Evolutionary conservation across 192 early-diverging fungal genomes (phyloP).

Genomic region (Gonapodya prolifera): DNA sequence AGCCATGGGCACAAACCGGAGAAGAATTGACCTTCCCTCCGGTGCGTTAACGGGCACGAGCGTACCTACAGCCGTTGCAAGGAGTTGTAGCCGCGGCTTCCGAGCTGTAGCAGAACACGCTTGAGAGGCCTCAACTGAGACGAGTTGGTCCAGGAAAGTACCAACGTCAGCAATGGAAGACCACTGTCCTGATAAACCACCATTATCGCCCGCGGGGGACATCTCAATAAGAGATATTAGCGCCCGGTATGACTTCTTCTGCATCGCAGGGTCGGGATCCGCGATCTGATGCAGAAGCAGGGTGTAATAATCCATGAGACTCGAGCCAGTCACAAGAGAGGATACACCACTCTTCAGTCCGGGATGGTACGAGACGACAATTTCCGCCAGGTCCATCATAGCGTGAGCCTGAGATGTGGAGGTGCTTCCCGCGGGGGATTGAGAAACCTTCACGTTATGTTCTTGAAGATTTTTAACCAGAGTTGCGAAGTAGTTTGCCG

Average conservation of each 20-base stretch:
- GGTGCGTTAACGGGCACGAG: conserved; percentile 36
- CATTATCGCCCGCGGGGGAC: conserved; percentile 16
- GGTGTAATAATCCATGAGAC: background rate
- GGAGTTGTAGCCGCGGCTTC: conserved; percentile 60
- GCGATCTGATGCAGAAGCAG: conserved; percentile 28
- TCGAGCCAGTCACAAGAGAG: conserved; percentile 15
- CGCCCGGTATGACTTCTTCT: conserved; percentile 93
- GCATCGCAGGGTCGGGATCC: conserved; percentile 58
- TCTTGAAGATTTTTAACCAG: conserved; percentile 48
- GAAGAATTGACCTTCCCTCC: conserved; percentile 19
- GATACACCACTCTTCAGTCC: conserved; percentile 41
- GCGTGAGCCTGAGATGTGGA: conserved; percentile 60
- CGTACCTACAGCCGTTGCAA: conserved; percentile 48
- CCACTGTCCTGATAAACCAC: conserved; percentile 17
- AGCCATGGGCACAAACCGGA: conserved; percentile 76
- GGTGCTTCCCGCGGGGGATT: conserved; percentile 40
- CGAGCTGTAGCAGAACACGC: conserved; percentile 58
- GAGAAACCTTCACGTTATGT: conserved; percentile 42
- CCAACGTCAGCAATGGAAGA: conserved; percentile 35
- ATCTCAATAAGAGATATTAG: conserved; percentile 32
- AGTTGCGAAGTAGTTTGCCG: conserved; percentile 32
- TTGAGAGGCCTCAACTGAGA: conserved; percentile 52
- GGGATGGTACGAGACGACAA: conserved; percentile 51
- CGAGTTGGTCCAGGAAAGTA: conserved; percentile 47
- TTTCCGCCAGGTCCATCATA: conserved; percentile 76